phyloP scores from a whole-genome alignment of 495 filamentous ascomycete species.

The Hypoxylon lienhwacheense region DNA sequence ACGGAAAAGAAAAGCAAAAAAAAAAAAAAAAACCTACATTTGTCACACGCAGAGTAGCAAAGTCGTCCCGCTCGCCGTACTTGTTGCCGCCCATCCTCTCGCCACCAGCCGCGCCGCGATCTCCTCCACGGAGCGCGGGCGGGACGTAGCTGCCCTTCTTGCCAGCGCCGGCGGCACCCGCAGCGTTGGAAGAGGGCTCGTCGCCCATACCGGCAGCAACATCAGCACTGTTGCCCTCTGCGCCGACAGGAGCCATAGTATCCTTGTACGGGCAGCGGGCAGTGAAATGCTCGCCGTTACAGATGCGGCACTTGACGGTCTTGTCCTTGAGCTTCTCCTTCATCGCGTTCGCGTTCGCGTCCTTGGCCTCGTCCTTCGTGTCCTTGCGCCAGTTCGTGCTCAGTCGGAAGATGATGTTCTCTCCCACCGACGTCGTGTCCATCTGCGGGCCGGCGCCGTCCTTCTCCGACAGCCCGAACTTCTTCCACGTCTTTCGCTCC shows the following conservation, averaged over 20 bases:
- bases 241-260: constrained; percentile 60
- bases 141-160: constrained; percentile 85
- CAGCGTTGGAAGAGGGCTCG: constrained; percentile 47
- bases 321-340: constrained; percentile 95
- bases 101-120: constrained; percentile 61
- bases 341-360: constrained; percentile 75
- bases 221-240: constrained; percentile 54
- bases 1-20: neutral
- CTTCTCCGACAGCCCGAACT: constrained; percentile 73
- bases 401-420: constrained; percentile 96
- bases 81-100: constrained; percentile 88
- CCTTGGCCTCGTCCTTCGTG: constrained; percentile 74
- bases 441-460: constrained; percentile 70
- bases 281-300: constrained; percentile 97
- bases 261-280: constrained; percentile 80
- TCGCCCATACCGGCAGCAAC: constrained; percentile 57
- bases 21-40: constrained; percentile 69
- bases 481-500: constrained; percentile 85
- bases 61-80: constrained; percentile 88
- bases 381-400: constrained; percentile 87
- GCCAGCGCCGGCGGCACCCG: constrained; percentile 50
- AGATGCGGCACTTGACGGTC: constrained; percentile 99
- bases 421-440: constrained; percentile 91
- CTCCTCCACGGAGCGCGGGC: constrained; percentile 83
- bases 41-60: constrained; percentile 93